phyloP scores from a whole-genome alignment of 148 eudicot genomes.

The Euryodendron excelsum region DNA sequence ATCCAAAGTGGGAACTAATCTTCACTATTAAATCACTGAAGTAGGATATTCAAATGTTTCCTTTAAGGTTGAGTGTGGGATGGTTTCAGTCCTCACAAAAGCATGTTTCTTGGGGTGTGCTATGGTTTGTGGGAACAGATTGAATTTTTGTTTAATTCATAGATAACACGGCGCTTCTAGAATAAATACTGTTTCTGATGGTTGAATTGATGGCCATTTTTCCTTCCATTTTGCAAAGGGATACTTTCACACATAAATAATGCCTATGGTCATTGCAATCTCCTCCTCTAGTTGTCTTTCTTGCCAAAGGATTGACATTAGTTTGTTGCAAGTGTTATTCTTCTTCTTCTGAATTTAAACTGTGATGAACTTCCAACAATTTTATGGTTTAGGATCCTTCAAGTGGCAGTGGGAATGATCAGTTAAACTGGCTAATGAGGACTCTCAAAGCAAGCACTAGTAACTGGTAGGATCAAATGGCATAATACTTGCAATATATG shows the following conservation, averaged over 20 bases:
- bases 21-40: background rate
- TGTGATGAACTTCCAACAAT: background rate
- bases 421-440: conserved; percentile 26
- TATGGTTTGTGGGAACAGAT: background rate
- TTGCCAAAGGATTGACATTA: background rate
- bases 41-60: no score
- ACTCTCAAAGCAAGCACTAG: conserved; percentile 34
- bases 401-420: conserved; percentile 24
- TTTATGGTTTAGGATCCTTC: conserved; percentile 34
- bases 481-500: background rate
- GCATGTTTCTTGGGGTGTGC: no score
- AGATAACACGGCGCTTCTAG: background rate
- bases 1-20: background rate
- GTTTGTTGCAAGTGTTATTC: background rate
- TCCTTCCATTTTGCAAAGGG: background rate
- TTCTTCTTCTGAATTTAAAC: no score
- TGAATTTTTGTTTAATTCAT: background rate
- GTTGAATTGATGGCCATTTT: background rate
- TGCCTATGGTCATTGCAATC: background rate
- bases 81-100: background rate
- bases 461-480: conserved; percentile 38
- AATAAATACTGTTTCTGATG: no score
- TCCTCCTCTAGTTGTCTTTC: background rate
- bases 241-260: background rate
- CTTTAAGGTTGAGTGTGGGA: background rate